Evolutionary conservation across 192 early-diverging fungal genomes (phyloP).

Genomic region (Fimicolochytrium jonesii): DNA sequence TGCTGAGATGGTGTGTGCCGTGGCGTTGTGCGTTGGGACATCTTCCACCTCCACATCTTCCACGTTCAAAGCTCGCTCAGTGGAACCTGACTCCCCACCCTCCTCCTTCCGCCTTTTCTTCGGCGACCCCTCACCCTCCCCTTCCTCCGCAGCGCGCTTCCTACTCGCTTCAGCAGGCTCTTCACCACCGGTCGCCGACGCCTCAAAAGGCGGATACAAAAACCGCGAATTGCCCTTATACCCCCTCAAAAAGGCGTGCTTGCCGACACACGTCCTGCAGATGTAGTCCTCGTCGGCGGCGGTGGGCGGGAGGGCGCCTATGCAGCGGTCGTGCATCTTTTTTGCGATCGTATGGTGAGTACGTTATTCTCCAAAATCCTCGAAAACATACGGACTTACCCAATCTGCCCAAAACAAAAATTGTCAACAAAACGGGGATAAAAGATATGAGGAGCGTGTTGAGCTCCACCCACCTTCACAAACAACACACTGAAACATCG

Average conservation of each 20-base stretch:
- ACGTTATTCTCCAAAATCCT: background rate
- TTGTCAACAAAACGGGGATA: background rate
- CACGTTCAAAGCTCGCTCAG: background rate
- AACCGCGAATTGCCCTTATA: conserved; percentile 8
- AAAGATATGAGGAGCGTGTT: conserved; percentile 41
- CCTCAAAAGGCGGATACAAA: background rate
- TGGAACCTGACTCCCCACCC: background rate
- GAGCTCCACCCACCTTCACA: conserved; percentile 89
- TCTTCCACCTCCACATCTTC: background rate
- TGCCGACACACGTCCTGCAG: conserved; percentile 58
- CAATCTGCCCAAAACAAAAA: background rate
- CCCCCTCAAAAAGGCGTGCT: conserved; percentile 15
- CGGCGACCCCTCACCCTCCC: background rate
- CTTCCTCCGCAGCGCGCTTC: background rate
- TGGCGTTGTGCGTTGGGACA: background rate
- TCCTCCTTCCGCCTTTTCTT: background rate
- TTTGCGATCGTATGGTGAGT: conserved; percentile 22
- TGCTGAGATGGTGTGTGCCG: background rate
- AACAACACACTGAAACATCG: conserved; percentile 81
- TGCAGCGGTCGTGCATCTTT: conserved; percentile 34
- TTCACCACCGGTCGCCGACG: background rate
- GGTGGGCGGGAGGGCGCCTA: conserved; percentile 42
- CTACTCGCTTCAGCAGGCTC: background rate
- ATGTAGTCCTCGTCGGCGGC: conserved; percentile 64
- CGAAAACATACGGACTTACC: background rate